A percentile compares a stretch with the other conserved stretches of the same genome.
Conservation (phyloP, 192 early-diverging fungal species). For the Entrophospora sp. region DNA sequence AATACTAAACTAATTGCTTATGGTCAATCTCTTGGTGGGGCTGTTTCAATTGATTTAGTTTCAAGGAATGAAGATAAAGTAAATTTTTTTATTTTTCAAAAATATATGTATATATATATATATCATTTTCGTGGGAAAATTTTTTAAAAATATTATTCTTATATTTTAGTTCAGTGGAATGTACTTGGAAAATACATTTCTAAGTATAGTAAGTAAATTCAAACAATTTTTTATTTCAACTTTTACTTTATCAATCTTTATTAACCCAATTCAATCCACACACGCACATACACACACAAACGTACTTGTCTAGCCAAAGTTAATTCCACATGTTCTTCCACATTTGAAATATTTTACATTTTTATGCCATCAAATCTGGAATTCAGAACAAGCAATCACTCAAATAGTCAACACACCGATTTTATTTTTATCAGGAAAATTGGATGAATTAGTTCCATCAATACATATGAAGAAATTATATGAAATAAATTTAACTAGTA, state of each 20-base stretch:
- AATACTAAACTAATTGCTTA: conserved; percentile 79
- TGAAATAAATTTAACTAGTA: conserved; percentile 44
- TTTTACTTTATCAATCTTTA: not conserved
- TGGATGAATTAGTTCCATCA: conserved; percentile 84
- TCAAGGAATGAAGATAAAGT: conserved; percentile 56
- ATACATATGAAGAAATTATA: conserved; percentile 76
- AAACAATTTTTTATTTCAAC: not conserved
- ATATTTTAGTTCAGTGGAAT: conserved; percentile 56
- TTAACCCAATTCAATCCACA: not conserved
- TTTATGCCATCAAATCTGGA: conserved; percentile 84
- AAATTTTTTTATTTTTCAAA: not conserved
- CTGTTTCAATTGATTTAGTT: conserved; percentile 85
- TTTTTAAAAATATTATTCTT: not conserved
- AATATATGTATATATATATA: not conserved
- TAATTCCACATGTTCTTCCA: conserved; percentile 80
- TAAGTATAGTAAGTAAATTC: conserved; percentile 55
- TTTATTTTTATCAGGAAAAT: conserved; percentile 69
- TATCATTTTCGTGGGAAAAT: not conserved
- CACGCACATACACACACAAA: no score
- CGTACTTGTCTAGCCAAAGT: conserved; percentile 50
- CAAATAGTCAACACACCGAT: conserved; percentile 59
- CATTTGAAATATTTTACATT: conserved; percentile 61
- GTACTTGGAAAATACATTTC: conserved; percentile 92
- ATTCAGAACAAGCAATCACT: conserved; percentile 62
- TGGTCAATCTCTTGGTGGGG: conserved; percentile 96